A percentile compares a stretch with the other conserved stretches of the same genome.
phyloP scores from a whole-genome alignment of 495 filamentous ascomycete genomes.

The Trichoderma reesei region DNA sequence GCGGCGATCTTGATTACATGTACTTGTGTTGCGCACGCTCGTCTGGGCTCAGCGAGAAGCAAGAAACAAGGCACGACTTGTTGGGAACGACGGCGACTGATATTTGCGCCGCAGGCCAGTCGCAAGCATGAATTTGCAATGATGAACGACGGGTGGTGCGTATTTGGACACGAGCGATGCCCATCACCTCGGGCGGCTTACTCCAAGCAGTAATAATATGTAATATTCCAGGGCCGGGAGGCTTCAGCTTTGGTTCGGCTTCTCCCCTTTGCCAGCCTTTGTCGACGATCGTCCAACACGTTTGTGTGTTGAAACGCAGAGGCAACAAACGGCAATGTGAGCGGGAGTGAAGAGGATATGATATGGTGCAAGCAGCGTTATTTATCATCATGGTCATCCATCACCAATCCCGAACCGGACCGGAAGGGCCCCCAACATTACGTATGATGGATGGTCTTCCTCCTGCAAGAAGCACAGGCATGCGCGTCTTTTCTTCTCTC shows the following conservation, averaged over 20 bases:
- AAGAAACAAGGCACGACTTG: neutral
- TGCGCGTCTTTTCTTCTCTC: too few species aligned
- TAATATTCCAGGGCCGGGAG: too few species aligned
- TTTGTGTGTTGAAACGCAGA: too few species aligned
- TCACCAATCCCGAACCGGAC: neutral
- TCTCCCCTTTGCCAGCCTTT: neutral
- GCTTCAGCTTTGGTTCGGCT: too few species aligned
- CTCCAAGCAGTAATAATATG: too few species aligned
- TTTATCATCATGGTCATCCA: neutral
- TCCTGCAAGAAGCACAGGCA: too few species aligned
- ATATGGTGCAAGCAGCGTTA: neutral
- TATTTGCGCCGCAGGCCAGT: slow-evolving; percentile 5
- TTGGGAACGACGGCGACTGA: neutral
- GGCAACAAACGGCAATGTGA: neutral
- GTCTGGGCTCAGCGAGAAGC: neutral
- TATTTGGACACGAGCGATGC: neutral
- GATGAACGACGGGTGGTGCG: neutral
- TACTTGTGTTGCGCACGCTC: neutral
- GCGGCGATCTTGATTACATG: neutral
- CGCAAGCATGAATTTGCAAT: too few species aligned
- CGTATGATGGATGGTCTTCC: too few species aligned
- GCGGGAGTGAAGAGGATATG: neutral
- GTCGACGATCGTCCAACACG: neutral
- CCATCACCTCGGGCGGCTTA: neutral
- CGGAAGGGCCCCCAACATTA: slow-evolving; percentile 1